These are phyloP conservation scores for Sporisorium iseilematis-ciliati DNA, from an alignment of 1,284 basidiomycete species.

Conservation along the genomic window DNA sequence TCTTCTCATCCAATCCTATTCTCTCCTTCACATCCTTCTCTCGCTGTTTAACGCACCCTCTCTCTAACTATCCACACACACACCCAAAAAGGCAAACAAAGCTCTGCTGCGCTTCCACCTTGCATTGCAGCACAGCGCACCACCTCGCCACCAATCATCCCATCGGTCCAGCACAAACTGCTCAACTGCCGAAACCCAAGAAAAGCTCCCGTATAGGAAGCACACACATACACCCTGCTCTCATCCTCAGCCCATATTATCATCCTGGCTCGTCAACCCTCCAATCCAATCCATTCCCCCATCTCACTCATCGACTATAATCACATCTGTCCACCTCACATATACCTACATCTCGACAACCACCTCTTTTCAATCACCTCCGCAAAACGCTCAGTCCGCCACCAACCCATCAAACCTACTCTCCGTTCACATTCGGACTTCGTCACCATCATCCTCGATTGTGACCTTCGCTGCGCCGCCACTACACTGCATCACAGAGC, in stretches of 20 bases:
- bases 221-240: constrained; percentile 18
- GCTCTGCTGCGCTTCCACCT: neutral
- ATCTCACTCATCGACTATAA: constrained; percentile 25
- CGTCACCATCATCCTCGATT: neutral
- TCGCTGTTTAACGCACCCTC: constrained; percentile 18
- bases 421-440: neutral
- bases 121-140: constrained; percentile 18
- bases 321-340: constrained; percentile 26
- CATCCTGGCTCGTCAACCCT: neutral
- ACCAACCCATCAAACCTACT: neutral
- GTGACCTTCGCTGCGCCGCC: neutral
- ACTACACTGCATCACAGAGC: neutral
- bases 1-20: constrained; percentile 3
- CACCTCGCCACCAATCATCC: constrained; percentile 30
- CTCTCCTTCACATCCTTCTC: constrained; percentile 7
- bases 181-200: constrained; percentile 7
- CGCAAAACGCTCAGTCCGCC: constrained; percentile 13
- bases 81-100: constrained; percentile 17
- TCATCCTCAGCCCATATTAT: constrained; percentile 21
- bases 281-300: too few species aligned
- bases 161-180: constrained; percentile 16
- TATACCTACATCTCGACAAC: constrained; percentile 7
- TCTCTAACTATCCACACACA: constrained; percentile 8
- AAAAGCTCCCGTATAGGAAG: constrained; percentile 49
- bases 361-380: constrained; percentile 18